Percentiles rank a stretch among this genome's conserved stretches.
Evolutionary conservation across 139 green algal species (phyloP).

Genomic region (Diplosphaera chodatii): DNA sequence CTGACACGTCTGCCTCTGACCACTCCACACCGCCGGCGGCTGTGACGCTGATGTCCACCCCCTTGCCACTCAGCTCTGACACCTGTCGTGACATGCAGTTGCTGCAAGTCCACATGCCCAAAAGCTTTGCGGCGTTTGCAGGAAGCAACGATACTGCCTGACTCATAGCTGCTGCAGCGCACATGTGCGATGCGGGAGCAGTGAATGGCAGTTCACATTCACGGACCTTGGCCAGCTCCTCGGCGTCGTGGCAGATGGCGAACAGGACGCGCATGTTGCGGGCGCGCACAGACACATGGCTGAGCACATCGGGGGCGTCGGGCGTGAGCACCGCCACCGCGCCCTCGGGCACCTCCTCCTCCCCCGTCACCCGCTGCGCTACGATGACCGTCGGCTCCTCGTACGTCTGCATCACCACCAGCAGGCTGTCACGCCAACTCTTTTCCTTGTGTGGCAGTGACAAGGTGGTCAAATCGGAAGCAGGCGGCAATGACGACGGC

Average conservation of each 20-base stretch:
- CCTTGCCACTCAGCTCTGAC: not conserved
- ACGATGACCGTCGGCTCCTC: conserved; percentile 77
- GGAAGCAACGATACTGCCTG: too few species aligned
- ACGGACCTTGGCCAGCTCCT: conserved; percentile 41
- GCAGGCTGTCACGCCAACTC: too few species aligned
- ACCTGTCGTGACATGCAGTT: too few species aligned
- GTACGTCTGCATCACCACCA: too few species aligned
- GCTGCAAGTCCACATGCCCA: too few species aligned
- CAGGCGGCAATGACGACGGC: too few species aligned
- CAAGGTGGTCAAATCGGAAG: too few species aligned
- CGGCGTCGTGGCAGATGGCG: conserved; percentile 56
- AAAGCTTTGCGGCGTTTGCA: too few species aligned
- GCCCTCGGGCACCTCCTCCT: conserved; percentile 92
- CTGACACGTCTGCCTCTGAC: conserved; percentile 29
- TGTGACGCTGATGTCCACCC: conserved; percentile 13
- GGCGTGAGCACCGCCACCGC: conserved; percentile 78
- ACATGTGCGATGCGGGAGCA: too few species aligned
- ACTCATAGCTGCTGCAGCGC: too few species aligned
- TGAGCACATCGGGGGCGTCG: conserved; percentile 85
- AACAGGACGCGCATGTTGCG: conserved; percentile 80
- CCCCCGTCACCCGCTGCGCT: conserved; percentile 71
- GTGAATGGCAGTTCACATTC: too few species aligned
- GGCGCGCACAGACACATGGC: conserved; percentile 82
- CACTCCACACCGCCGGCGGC: conserved; percentile 72
- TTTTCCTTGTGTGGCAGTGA: too few species aligned